phyloP scores from a whole-genome alignment of 148 eudicot species.

The Gaultheria prostrata region DNA sequence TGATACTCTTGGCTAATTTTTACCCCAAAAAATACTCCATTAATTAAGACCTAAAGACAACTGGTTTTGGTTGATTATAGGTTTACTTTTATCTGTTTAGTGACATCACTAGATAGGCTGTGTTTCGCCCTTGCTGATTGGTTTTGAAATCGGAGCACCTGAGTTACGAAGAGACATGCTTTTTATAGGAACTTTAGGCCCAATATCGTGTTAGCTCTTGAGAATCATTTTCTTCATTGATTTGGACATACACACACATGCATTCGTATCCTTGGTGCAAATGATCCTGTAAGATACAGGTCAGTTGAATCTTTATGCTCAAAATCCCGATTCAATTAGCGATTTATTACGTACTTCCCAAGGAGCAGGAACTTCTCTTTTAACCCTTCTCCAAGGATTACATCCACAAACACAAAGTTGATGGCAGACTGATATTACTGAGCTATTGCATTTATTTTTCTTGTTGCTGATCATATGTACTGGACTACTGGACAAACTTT shows the following conservation, averaged over 20 bases:
- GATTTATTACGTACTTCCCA: background rate
- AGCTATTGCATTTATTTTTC: background rate
- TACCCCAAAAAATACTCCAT: background rate
- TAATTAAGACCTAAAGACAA: background rate
- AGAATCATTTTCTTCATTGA: background rate
- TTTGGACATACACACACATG: background rate
- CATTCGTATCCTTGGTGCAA: background rate
- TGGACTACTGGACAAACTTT: background rate
- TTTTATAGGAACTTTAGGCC: background rate
- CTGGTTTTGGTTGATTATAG: background rate
- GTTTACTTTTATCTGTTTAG: background rate
- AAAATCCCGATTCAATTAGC: background rate
- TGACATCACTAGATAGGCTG: background rate
- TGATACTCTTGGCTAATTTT: background rate
- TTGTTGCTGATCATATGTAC: background rate
- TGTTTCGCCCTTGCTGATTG: background rate
- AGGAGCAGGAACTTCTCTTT: background rate
- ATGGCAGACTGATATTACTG: background rate
- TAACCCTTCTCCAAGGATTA: background rate
- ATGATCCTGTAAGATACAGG: background rate
- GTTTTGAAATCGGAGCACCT: background rate
- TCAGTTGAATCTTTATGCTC: background rate
- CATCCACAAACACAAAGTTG: background rate
- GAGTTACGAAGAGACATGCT: background rate
- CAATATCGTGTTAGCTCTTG: background rate